Conservation (phyloP, 1,139 yeast genomes). For the Zhuliangozyma blackwelliae region DNA sequence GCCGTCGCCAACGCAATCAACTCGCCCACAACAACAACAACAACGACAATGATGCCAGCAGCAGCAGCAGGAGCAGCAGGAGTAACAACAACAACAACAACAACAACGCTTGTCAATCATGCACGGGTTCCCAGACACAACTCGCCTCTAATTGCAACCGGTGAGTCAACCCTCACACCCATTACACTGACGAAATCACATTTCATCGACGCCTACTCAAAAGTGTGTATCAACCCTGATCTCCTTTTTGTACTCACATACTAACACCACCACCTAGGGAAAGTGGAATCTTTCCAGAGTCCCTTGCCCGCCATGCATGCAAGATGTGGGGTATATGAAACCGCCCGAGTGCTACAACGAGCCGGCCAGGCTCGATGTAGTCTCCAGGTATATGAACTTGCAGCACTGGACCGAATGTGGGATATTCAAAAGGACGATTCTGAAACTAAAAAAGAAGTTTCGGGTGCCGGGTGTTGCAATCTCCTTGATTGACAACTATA, state of each 20-base stretch:
- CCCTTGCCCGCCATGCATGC: slow-evolving; percentile 52
- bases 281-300: slow-evolving; percentile 54
- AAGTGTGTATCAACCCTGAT: slow-evolving; percentile 12
- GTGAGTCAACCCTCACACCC: slow-evolving; percentile 20
- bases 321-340: slow-evolving; percentile 44
- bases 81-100: too few species aligned
- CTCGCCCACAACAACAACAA: too few species aligned
- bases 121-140: too few species aligned
- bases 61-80: too few species aligned
- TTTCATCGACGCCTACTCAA: slow-evolving; percentile 58
- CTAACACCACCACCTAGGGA: slow-evolving; percentile 25
- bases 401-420: slow-evolving; percentile 50
- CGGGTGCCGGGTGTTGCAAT: slow-evolving; percentile 52
- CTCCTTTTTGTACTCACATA: too few species aligned
- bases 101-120: too few species aligned
- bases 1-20: too few species aligned
- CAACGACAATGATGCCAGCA: too few species aligned
- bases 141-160: too few species aligned
- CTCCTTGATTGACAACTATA: slow-evolving; percentile 48
- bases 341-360: slow-evolving; percentile 59
- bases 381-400: slow-evolving; percentile 34
- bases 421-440: slow-evolving; percentile 35
- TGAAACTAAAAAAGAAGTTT: slow-evolving; percentile 31
- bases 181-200: slow-evolving; percentile 51
- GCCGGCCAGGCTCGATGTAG: slow-evolving; percentile 34